A percentile compares a stretch with the other conserved stretches of the same genome.
Conservation (phyloP, 805 yeast species). For the Pichia heedii region DNA sequence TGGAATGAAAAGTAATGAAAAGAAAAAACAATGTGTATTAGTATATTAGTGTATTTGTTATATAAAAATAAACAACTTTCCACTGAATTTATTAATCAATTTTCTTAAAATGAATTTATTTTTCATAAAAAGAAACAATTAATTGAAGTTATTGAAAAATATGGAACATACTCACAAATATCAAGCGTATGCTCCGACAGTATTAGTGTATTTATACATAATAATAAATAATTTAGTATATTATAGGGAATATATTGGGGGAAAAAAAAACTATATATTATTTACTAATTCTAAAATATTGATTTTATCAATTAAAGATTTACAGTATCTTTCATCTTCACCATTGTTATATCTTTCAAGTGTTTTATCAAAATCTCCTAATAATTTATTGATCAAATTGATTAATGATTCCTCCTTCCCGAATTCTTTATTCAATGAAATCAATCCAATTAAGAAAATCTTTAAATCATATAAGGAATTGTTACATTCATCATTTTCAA, state of each 20-base stretch:
- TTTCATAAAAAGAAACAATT: too few species aligned
- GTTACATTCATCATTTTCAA: conserved; percentile 6
- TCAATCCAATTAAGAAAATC: not conserved
- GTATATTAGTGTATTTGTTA: too few species aligned
- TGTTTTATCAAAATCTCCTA: not conserved
- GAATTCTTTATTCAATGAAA: not conserved
- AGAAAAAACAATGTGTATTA: not conserved
- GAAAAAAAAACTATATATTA: not conserved
- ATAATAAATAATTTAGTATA: too few species aligned
- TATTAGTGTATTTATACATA: too few species aligned
- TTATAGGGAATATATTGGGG: too few species aligned
- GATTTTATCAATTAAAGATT: not conserved
- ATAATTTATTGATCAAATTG: not conserved
- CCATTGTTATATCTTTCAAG: not conserved
- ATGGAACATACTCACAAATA: too few species aligned
- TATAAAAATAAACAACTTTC: too few species aligned
- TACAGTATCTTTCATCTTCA: not conserved
- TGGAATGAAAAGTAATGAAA: not conserved
- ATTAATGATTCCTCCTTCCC: not conserved
- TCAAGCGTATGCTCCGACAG: too few species aligned
- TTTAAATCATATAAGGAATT: not conserved
- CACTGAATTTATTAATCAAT: too few species aligned
- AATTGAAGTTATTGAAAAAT: too few species aligned
- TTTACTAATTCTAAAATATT: not conserved
- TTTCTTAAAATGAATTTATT: too few species aligned